Conservation (phyloP, 352 stramenopile species). For the Globisporangium carolinianum region DNA sequence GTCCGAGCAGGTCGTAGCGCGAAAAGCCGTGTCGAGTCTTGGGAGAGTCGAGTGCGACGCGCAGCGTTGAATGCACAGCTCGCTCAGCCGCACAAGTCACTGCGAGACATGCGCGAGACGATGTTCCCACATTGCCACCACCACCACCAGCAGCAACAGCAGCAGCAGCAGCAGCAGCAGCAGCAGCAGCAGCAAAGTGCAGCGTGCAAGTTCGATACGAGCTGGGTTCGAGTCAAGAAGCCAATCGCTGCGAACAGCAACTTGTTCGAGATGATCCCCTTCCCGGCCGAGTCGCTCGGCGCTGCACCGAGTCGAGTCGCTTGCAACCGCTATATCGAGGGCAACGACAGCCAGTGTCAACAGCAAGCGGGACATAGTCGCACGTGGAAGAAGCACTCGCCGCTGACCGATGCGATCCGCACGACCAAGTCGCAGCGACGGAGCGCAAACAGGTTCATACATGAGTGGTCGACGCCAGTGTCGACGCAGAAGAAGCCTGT, state of each 20-base stretch:
- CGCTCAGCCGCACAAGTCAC: not conserved
- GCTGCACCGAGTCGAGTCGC: not conserved
- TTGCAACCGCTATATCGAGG: not conserved
- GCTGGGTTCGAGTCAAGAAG: not conserved
- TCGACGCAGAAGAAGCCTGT: too few relatives aligned
- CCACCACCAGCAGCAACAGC: not conserved
- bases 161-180: too few relatives aligned
- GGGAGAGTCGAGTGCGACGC: not conserved
- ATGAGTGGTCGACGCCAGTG: slow-evolving; percentile 1
- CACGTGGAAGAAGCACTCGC: slow-evolving; percentile 9
- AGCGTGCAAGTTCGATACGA: too few relatives aligned
- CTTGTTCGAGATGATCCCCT: slow-evolving; percentile 13
- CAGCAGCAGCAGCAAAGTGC: too few relatives aligned
- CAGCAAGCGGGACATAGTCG: not conserved
- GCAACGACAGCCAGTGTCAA: not conserved
- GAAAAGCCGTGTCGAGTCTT: too few relatives aligned
- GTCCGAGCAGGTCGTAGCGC: too few relatives aligned
- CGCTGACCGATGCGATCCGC: slow-evolving; percentile 7
- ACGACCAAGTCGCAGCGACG: slow-evolving; percentile 3
- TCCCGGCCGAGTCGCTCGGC: slow-evolving; percentile 8
- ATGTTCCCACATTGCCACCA: slow-evolving; percentile 15
- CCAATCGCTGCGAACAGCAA: slow-evolving; percentile 1
- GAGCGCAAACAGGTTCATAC: not conserved
- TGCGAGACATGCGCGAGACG: slow-evolving; percentile 13
- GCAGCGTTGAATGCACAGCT: not conserved